phyloP scores from a whole-genome alignment of 495 filamentous ascomycete genomes.

The Glutinoglossum americanum region DNA sequence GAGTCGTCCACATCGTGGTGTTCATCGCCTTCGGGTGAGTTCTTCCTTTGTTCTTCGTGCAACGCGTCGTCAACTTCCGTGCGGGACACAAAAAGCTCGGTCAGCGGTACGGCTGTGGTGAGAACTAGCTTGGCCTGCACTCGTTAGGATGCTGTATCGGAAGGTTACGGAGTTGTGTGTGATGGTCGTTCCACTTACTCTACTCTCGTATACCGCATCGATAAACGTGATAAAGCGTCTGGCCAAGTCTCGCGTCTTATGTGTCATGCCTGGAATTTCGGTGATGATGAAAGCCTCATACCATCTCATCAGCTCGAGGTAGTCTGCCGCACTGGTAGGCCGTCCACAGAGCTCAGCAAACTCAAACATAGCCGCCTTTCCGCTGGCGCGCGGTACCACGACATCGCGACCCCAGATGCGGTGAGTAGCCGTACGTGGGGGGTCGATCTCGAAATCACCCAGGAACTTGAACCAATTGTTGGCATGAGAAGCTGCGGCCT shows the following conservation, averaged over 20 bases:
- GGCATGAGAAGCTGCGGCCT: slow-evolving; percentile 54
- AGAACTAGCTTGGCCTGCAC: slow-evolving; percentile 80
- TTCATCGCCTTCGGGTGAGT: slow-evolving; percentile 21
- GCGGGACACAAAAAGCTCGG: slow-evolving; percentile 71
- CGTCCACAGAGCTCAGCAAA: slow-evolving; percentile 77
- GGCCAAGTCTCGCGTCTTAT: slow-evolving; percentile 68
- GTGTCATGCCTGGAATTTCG: slow-evolving; percentile 78
- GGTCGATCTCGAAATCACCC: slow-evolving; percentile 56
- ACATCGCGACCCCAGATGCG: slow-evolving; percentile 90
- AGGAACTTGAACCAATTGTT: slow-evolving; percentile 90
- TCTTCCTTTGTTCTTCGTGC: slow-evolving; percentile 5
- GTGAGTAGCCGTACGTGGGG: slow-evolving; percentile 56
- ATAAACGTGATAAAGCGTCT: slow-evolving; percentile 92
- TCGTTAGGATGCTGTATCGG: slow-evolving; percentile 5
- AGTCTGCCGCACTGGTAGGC: slow-evolving; percentile 83
- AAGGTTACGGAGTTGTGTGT: neutral
- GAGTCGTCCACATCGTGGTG: slow-evolving; percentile 48
- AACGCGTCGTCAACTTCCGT: slow-evolving; percentile 43
- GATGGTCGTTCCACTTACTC: slow-evolving; percentile 20
- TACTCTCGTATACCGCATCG: slow-evolving; percentile 75
- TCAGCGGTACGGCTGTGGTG: slow-evolving; percentile 65
- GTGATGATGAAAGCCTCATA: slow-evolving; percentile 87
- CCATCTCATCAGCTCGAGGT: slow-evolving; percentile 72
- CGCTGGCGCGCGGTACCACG: slow-evolving; percentile 66
- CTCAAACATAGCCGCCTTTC: slow-evolving; percentile 68